phyloP scores from a whole-genome alignment of 108 stramenopile species.

The Pseudonitzschia multiseries region DNA sequence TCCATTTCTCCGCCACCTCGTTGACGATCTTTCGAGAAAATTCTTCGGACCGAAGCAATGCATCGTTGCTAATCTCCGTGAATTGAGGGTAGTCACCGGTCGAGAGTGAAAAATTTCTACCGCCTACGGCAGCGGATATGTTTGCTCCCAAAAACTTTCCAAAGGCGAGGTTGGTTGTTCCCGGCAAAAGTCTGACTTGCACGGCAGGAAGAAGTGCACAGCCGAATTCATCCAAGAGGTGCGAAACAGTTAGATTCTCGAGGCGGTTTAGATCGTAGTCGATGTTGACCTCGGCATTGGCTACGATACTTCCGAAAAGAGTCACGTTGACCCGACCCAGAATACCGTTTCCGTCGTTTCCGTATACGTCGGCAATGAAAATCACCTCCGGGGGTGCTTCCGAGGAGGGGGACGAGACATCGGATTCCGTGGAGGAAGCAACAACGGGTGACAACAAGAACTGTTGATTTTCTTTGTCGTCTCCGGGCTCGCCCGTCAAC shows the following conservation, averaged over 20 bases:
- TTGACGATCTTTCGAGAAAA: conserved; percentile 21
- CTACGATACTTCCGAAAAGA: conserved; percentile 23
- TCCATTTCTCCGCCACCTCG: conserved; percentile 30
- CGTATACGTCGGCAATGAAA: conserved; percentile 5
- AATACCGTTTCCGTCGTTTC: not conserved
- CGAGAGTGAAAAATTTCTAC: conserved; percentile 17
- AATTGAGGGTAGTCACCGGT: conserved; percentile 4
- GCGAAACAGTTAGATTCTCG: conserved; percentile 24
- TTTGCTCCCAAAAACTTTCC: conserved; percentile 24
- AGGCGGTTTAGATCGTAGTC: conserved; percentile 35
- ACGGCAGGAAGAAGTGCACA: conserved; percentile 29
- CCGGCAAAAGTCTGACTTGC: conserved; percentile 21
- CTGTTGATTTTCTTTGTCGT: not conserved
- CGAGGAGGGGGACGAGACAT: not conserved
- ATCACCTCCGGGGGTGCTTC: conserved; percentile 13
- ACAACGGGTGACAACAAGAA: not conserved
- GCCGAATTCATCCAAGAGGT: conserved; percentile 17
- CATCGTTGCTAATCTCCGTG: not conserved
- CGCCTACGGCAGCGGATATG: conserved; percentile 17
- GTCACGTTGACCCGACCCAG: conserved; percentile 29
- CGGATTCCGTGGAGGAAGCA: not conserved
- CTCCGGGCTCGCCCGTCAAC: not conserved
- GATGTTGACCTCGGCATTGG: conserved; percentile 9
- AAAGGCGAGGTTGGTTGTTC: conserved; percentile 20
- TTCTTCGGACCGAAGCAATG: conserved; percentile 19